Base-by-base conservation (phyloP, 176 grass and related monocot genomes). In the Aegilops speltoides region DNA sequence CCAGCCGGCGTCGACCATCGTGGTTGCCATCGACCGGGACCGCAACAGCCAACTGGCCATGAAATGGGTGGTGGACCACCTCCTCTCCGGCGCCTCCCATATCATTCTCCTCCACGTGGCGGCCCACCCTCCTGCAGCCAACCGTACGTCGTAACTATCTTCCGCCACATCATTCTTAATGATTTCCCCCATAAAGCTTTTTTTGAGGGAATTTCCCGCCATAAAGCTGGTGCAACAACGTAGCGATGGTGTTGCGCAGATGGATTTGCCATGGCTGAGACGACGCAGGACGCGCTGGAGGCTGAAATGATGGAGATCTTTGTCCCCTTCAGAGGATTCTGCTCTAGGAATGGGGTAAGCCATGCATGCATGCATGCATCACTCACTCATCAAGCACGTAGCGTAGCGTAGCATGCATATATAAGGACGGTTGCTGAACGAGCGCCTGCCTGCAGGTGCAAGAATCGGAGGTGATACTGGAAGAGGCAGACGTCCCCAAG, bases 21-120 rank as follows among this genome's bases (percentile, higher is more conserved):
- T 86, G 1, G 91, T 91, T 24, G 93, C 93, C 45, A 34, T 95
- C 61, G 88, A 95, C 73, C 82, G 70, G 16, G 92, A 96, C 75
- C 91, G 91, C 71, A 93, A 93, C 77, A 98, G 94, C 91, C 89
- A 96, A 24, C 89, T 89, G 29, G 92, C 97, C 50, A 87, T 91
- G 83, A 96, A 92, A 82, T 98, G 97, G 97, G 89, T 91, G 4
- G 67, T 89, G 38, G 88, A 98, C 81, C 83, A 98, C 82, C 88
- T 98, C 57, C 82, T 93, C 82, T 64, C 88, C 54, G 85, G 83
- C 82, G 70, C 72, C 85, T 89, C 84, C 2, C 67, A 84, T 71
- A 75, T 98, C 50, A 23, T 91, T 20, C 92, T 96, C 82, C 81
- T 98, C 79, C 97, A 98, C 76, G 92, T 98, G 70, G 82, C 84